phyloP scores from a whole-genome alignment of 164 flowering plant species.

The Vitis amurensis region DNA sequence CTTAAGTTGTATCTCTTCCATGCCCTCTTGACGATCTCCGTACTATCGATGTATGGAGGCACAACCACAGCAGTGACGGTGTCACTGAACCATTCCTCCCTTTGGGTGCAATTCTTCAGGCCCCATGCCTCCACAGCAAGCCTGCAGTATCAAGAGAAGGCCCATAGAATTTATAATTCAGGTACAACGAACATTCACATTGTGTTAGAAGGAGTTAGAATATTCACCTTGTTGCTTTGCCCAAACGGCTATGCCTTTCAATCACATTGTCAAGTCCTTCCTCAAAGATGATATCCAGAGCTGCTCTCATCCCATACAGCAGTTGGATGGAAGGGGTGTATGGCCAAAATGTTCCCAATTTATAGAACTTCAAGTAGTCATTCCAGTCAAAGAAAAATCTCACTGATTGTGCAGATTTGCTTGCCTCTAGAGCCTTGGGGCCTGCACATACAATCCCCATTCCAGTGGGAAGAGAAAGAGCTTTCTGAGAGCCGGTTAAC shows the following conservation, averaged over 20 bases:
- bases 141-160: constrained; percentile 35
- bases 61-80: constrained; percentile 95
- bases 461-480: constrained; percentile 98
- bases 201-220: neutral
- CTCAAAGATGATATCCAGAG: constrained; percentile 88
- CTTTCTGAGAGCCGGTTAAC: constrained; percentile 94
- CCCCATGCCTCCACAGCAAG: constrained; percentile 99
- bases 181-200: neutral
- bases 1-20: constrained; percentile 95
- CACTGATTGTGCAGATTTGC: constrained; percentile 81
- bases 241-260: constrained; percentile 82
- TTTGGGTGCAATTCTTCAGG: constrained; percentile 88
- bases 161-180: neutral
- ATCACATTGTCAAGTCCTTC: constrained; percentile 97
- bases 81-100: constrained; percentile 93
- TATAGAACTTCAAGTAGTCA: constrained; percentile 91
- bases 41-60: constrained; percentile 83
- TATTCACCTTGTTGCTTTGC: constrained; percentile 77
- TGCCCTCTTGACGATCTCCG: constrained; percentile 80
- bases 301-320: constrained; percentile 86
- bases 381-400: constrained; percentile 97
- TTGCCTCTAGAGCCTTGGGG: constrained; percentile 90
- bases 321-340: constrained; percentile 98
- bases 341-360: constrained; percentile 93
- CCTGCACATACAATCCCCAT: constrained; percentile 93